A percentile compares a stretch with the other conserved stretches of the same genome.
Evolutionary conservation across 164 flowering plant species (phyloP).

Genomic region (Magnolia changhungtana): DNA sequence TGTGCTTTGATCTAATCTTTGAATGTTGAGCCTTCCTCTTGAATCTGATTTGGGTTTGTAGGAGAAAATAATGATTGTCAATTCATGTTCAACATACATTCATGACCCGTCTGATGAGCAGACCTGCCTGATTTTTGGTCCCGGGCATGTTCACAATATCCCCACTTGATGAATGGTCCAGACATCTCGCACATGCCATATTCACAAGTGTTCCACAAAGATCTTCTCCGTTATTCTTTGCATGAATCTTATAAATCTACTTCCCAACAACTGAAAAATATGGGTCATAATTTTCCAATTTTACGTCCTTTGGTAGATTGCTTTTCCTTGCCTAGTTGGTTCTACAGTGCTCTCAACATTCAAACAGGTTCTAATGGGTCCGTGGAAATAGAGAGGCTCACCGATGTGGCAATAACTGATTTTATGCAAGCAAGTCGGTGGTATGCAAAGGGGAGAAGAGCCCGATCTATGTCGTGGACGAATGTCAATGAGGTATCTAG

Average conservation of each 20-base stretch:
- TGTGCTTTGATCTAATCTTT: no score
- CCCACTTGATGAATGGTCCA: no score
- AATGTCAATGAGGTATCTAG: conserved; percentile 79
- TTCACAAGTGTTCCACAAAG: not conserved
- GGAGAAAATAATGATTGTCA: conserved; percentile 50
- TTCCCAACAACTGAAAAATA: no score
- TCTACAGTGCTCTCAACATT: conserved; percentile 61
- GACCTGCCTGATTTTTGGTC: not conserved
- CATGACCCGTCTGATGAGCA: not conserved
- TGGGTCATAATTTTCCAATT: not conserved
- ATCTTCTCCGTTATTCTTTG: no score
- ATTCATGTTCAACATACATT: conserved; percentile 8
- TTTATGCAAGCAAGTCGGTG: conserved; percentile 59
- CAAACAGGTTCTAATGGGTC: conserved; percentile 67
- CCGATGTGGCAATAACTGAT: conserved; percentile 53
- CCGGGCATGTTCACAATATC: no score
- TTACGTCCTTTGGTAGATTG: conserved; percentile 6
- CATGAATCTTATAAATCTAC: no score
- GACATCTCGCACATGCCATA: not conserved
- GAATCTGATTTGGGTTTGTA: conserved; percentile 23
- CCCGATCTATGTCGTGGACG: conserved; percentile 75
- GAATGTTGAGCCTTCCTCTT: not conserved
- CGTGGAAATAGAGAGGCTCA: conserved; percentile 71
- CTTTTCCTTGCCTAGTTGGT: conserved; percentile 7
- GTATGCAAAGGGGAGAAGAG: conserved; percentile 60